Conservation (phyloP, 192 early-diverging fungal species). For the Gigaspora rosea region DNA sequence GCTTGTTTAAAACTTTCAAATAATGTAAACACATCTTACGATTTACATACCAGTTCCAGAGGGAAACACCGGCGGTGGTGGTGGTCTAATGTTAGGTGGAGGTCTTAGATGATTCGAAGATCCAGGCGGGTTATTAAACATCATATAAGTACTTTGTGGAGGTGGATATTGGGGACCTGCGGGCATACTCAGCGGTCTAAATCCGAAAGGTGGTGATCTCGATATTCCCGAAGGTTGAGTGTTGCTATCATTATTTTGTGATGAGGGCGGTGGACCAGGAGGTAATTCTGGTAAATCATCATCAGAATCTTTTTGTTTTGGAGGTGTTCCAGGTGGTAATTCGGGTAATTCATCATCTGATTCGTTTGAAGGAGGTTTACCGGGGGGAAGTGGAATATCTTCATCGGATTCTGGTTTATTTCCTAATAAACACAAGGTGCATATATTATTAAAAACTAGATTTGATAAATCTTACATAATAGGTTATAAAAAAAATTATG, state of each 20-base stretch:
- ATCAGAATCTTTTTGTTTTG: slow-evolving; percentile 13
- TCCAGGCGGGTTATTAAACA: slow-evolving; percentile 3
- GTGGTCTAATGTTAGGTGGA: not conserved
- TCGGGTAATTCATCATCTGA: slow-evolving; percentile 26
- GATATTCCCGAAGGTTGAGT: not conserved
- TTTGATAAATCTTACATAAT: no score
- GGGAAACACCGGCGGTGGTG: slow-evolving; percentile 17
- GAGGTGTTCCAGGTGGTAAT: slow-evolving; percentile 28
- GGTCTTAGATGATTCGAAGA: not conserved
- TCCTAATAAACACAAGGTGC: not conserved
- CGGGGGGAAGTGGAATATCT: slow-evolving; percentile 28
- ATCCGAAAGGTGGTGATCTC: not conserved
- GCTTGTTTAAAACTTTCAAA: not conserved
- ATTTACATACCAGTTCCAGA: not conserved
- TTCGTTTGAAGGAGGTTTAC: slow-evolving; percentile 19
- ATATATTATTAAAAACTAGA: not conserved
- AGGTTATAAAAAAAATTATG: not conserved
- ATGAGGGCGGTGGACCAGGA: slow-evolving; percentile 27
- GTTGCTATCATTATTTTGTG: not conserved
- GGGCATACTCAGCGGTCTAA: not conserved
- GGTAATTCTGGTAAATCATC: slow-evolving; percentile 34
- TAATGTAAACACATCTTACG: not conserved
- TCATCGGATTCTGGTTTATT: slow-evolving; percentile 27
- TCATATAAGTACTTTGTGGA: not conserved
- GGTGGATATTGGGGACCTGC: not conserved